These are phyloP conservation scores for Vigna radiata DNA, from an alignment of 306 rosid species.

Conservation along the genomic window DNA sequence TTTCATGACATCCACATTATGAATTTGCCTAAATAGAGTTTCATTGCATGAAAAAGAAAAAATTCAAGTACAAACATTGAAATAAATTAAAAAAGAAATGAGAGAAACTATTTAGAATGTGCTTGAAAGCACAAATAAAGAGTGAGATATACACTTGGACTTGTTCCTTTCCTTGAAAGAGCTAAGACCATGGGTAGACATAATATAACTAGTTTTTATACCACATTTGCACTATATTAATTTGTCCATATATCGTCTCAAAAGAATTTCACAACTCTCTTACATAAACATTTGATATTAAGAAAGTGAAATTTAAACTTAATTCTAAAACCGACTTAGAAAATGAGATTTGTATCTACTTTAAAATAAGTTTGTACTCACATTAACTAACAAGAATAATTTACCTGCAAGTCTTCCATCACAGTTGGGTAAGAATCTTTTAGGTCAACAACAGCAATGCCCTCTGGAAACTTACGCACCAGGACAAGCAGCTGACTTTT, in stretches of 20 bases:
- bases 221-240: neutral
- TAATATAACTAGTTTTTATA: neutral
- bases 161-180: conserved; percentile 1
- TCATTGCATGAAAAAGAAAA: neutral
- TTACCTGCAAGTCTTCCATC: conserved; percentile 89
- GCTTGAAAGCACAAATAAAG: conserved; percentile 18
- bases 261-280: too few relatives aligned
- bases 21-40: neutral
- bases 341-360: too few relatives aligned
- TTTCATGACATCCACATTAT: neutral
- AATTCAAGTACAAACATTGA: neutral
- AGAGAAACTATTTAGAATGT: conserved; percentile 12
- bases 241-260: neutral
- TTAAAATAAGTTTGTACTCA: too few relatives aligned
- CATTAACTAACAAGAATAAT: neutral
- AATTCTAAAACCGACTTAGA: too few relatives aligned
- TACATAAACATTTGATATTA: neutral
- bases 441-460: conserved; percentile 78
- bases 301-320: too few relatives aligned
- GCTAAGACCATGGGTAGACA: neutral
- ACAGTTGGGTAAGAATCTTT: conserved; percentile 56
- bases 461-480: conserved; percentile 84
- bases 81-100: neutral
- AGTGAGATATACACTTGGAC: conserved; percentile 16
- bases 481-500: conserved; percentile 74